Base-by-base conservation (phyloP, 441 rosid genomes). In the Gossypium davidsonii region DNA sequence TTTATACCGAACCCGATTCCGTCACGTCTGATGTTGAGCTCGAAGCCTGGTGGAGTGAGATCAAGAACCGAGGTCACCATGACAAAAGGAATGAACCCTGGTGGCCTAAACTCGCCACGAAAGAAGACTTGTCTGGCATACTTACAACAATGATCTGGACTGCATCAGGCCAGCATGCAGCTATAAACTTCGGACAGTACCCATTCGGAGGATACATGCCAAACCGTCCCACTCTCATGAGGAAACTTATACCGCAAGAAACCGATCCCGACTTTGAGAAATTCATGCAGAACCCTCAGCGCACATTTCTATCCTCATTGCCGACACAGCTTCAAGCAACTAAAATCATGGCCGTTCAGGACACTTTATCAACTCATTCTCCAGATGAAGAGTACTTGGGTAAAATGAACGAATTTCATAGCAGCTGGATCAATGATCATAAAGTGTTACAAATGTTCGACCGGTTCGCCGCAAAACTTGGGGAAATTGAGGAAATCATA, bases 161-260 rank as follows among this genome's bases (percentile, higher is more conserved):
- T 2, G 97, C 96, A 1, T 94, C 97, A 2, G 99, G 97, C 34
- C 97, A 87, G 85, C 97, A 94, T 70, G 99, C 97, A 0, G 99
- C 99, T 52, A 77, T 94, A 26, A 94, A 94, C 84, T 94, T 94
- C 18, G 99, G 97, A 11, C 99, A 92, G 80, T 94, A 94, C 77
- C 97, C 97, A 0, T 90, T 94, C 0, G 97, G 99, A 85, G 97
- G 97, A 8, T 94, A 94, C 69, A 90, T 92, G 73, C 97, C 97
- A 0, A 94, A 89, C 84, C 85, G 94, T 9, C 99, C 97, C 5
- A 90, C 99, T 0, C 80, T 94, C 4, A 74, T 92, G 86, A 79
- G 97, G 78, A 85, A 86, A 75, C 88, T 88, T 75, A 85, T 94
- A 66, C 97, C 96, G 0, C 85, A 78, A 57, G 93, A 88, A 69